Base-by-base conservation (phyloP, 1,139 yeast species). In the Yamadazyma trypodendri region DNA sequence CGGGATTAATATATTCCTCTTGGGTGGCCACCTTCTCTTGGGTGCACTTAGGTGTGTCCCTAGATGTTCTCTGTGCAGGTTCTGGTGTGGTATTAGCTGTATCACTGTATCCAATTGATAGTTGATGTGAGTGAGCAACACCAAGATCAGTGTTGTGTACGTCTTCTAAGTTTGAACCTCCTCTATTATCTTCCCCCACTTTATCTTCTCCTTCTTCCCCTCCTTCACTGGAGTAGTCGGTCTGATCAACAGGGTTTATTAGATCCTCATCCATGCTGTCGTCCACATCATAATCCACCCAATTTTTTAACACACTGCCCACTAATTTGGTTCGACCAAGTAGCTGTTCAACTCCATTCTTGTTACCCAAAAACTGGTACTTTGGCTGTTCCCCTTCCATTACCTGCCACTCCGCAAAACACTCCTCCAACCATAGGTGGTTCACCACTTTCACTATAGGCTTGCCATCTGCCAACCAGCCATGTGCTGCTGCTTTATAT, bases 341-440 rank as follows among this genome's bases (percentile, higher is more conserved):
- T 3, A 72, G 55, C 25, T 72, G 63, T 24, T 72, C 69, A 38
- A 75, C 54, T 2, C 62, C 61, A 16, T 51, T 44, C 3, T 63
- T 50, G 17, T 58, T 62, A 6, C 80, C 79, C 36, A 77, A 63
- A 25, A 38, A 41, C 2, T 35, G 31, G 53, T 72, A 83, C 28
- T 75, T 65, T 3, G 72, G 65, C 12, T 56, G 52, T 1, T 67
- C 52, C 15, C 61, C 66, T 32, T 79, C 75, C 48, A 77, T 67
- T 5, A 70, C 49, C 32, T 60, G 58, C 90, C 94, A 84, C 32
- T 69, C 60, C 0, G 81, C 68, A 53, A 71, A 84, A 37, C 85
- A 75, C 41, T 86, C 94, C 54, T 92, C 97, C n/a, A 92, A 61
- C 98, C 98, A 92, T 14, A 82, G 54, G 57, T 87, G 96, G 52